Conservation (phyloP, 352 stramenopile species). For the Achlya hypogyna region DNA sequence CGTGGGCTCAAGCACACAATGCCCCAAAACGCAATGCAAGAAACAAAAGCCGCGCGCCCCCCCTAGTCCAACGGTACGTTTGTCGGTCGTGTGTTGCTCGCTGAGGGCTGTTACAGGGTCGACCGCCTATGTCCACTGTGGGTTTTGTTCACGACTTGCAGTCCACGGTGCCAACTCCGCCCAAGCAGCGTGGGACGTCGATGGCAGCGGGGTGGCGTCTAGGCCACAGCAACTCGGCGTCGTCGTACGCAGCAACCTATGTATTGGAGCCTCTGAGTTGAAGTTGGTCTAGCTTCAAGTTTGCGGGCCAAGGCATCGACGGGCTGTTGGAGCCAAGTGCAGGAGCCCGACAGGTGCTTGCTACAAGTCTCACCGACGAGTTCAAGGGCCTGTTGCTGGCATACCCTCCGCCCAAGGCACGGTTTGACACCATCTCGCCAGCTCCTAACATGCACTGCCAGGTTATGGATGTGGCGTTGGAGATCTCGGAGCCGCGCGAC, state of each 20-base stretch:
- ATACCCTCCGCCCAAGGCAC: neutral
- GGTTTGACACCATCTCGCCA: neutral
- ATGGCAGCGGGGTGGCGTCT: slow-evolving; percentile 1
- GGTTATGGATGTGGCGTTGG: neutral
- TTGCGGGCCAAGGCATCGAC: neutral
- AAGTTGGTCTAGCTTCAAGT: slow-evolving; percentile 4
- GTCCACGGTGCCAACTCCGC: neutral
- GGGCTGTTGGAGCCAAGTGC: slow-evolving; percentile 11
- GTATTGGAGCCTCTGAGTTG: neutral
- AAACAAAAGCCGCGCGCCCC: neutral
- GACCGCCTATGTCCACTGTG: neutral
- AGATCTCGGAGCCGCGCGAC: neutral
- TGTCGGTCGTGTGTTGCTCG: neutral
- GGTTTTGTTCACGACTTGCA: slow-evolving; percentile 5
- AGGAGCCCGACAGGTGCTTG: slow-evolving; percentile 3
- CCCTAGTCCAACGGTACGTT: neutral
- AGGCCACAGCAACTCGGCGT: slow-evolving; percentile 13
- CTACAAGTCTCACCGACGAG: neutral
- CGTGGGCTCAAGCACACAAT: neutral
- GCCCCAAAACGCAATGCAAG: neutral
- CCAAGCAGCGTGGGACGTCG: neutral
- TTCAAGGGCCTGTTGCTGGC: slow-evolving; percentile 10
- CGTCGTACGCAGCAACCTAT: neutral
- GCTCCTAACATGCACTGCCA: neutral
- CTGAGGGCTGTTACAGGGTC: neutral